These are phyloP conservation scores for Annulohypoxylon bovei DNA, from an alignment of 495 filamentous ascomycete genomes.

Conservation along the genomic window DNA sequence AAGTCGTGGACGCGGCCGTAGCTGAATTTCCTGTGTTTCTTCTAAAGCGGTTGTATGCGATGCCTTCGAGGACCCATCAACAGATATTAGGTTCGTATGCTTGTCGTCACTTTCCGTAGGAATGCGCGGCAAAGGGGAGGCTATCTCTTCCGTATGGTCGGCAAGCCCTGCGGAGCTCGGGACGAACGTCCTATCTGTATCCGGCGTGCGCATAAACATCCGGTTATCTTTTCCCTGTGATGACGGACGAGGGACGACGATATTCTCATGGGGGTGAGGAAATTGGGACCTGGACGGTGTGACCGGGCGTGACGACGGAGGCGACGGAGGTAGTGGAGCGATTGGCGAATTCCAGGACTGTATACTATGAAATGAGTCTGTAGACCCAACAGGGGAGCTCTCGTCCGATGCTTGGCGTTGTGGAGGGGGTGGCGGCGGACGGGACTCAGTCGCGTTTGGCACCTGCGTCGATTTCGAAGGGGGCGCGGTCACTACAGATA, in stretches of 20 bases:
- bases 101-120: constrained; percentile 8
- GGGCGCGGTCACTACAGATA: constrained; percentile 47
- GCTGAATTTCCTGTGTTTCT: constrained; percentile 24
- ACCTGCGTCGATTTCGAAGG: constrained; percentile 39
- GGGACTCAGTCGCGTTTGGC: constrained; percentile 5
- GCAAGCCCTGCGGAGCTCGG: constrained; percentile 22
- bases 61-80: background rate
- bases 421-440: constrained; percentile 2
- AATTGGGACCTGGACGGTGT: constrained; percentile 49
- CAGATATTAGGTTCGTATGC: background rate
- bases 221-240: constrained; percentile 52
- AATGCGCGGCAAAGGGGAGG: constrained; percentile 15
- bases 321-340: constrained; percentile 59
- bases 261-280: constrained; percentile 49
- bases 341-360: constrained; percentile 65
- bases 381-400: constrained; percentile 47
- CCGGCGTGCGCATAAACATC: constrained; percentile 55
- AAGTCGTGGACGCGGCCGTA: constrained; percentile 32
- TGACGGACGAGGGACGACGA: constrained; percentile 36
- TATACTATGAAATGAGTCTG: constrained; percentile 63
- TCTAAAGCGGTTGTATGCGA: constrained; percentile 29
- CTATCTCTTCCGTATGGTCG: constrained; percentile 17
- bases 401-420: constrained; percentile 34
- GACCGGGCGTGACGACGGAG: constrained; percentile 53
- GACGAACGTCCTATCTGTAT: constrained; percentile 37